Evolutionary conservation across 345 rosid genomes (phyloP), one percentile per base, ranked within the genome.

Genomic region (Raphanus raphanistrum): DNA sequence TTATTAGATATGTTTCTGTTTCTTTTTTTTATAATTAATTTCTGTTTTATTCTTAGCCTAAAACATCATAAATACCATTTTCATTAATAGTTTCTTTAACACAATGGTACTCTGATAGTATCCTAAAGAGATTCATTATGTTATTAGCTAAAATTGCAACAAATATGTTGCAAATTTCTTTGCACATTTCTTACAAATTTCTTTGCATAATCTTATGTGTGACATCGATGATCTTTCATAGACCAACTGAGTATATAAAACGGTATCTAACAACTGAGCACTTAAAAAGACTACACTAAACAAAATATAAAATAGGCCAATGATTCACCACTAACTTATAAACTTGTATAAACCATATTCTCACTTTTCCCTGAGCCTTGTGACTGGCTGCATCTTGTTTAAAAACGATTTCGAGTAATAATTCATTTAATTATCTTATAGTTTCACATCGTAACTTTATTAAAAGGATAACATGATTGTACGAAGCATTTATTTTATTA

Each of bases 381-480:
- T 66, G 81, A 78, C 72, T 78, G 77, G 77, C 57, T 66, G 50
- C 62, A 32, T 32, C 63, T 33, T 52, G 15, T 66, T 66, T 52
- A 31, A 58, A 28, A 63, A 15, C 7, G 12, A 33, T 12, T 52
- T 63, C 6, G 35, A 33, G 64, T 29, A 28, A 33, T 52, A 15
- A 52, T 63, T 17, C 43, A 77, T 77, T 77, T 78, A 55, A 55
- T 58, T 61, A 29, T 48, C 61, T 48, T 66, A 72, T 72, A 50
- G 74, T 79, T 79, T 50, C 70, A 79, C 82, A 73, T 50, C 77
- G 81, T 79, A 61, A 79, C 74, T 73, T 73, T 73, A 28, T 73
- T 68, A 27, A 48, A 48, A 61, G 78, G 78, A 68, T 79, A 68
- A 73, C 74, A 68, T 73, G 78, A 73, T 73, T 79, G 78, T 74